Base-by-base conservation (phyloP, 2,329 filamentous ascomycete genomes). In the Fusarium transvaalense region DNA sequence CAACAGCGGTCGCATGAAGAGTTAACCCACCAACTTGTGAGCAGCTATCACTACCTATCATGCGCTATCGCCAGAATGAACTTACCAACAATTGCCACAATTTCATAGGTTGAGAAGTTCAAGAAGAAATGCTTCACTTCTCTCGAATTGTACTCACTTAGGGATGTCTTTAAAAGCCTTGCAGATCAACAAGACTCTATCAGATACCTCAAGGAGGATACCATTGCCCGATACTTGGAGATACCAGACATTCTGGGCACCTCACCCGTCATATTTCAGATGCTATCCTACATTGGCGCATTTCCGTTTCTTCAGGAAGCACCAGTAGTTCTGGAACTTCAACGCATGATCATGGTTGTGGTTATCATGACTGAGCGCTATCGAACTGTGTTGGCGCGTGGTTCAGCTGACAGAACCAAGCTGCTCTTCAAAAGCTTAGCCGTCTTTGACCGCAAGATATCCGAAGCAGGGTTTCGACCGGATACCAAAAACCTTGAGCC, bases 281-380 rank as follows among this genome's bases (percentile, higher is more conserved):
- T 92, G 84, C 77, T 90, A 4, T 90, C 89, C 6, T 91, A 90
- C 70, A 82, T 93, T 1, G 91, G 89, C 32, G 89, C 91, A 1
- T 93, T 94, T 61, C 91, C 91, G 0, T 93, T 93, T 68, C 82
- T 91, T 4, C 84, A 87, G 53, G 88, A 92, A 72, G 91, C 90
- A 0, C 91, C 91, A 0, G 89, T 85, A 4, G 88, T 92, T 4
- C 78, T 94, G 48, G 89, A 90, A 10, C 85, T 91, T 42, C 88
- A 92, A 63, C 88, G 90, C 71, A 80, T 93, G 78, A 84, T 93
- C 60, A 91, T 92, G 80, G 89, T 91, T 2, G 84, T 93, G 47
- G 88, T 89, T 3, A 87, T 94, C 66, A 84, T 93, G 81, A 93
- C 91, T 2, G 88, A 91, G 71, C 84, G 91, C 61, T 91, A 92